These are phyloP conservation scores for Straminergon stramineum DNA, from an alignment of 225 moss, liverwort and hornwort genomes.

Conservation along the genomic window DNA sequence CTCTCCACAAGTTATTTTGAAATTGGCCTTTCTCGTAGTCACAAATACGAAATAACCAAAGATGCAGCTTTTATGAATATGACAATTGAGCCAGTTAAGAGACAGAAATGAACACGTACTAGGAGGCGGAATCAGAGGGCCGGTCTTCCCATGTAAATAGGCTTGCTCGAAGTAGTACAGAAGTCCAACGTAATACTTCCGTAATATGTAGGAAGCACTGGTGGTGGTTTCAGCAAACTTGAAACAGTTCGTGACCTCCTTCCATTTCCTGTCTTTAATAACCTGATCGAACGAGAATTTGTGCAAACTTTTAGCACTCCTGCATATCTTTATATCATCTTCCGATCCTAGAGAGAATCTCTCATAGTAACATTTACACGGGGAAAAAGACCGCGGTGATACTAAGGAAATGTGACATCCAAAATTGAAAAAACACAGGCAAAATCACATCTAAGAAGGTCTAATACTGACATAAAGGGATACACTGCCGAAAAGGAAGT, in stretches of 20 bases:
- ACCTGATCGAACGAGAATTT: slow-evolving; percentile 42
- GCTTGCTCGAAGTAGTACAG: slow-evolving; percentile 86
- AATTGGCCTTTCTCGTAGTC: not conserved
- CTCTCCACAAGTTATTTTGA: not conserved
- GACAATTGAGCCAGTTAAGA: not conserved
- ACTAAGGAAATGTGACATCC: not conserved
- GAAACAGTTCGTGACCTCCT: slow-evolving; percentile 71
- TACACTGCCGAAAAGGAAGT: not conserved
- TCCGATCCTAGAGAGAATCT: not conserved
- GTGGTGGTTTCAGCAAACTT: slow-evolving; percentile 63
- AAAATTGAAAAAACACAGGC: not conserved
- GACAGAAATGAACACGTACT: slow-evolving; percentile 28
- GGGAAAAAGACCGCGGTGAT: not conserved
- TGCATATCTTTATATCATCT: not conserved
- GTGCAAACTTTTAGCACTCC: not conserved
- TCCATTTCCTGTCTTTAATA: slow-evolving; percentile 95
- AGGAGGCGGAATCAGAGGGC: slow-evolving; percentile 59
- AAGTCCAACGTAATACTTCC: slow-evolving; percentile 75
- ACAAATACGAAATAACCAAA: not conserved
- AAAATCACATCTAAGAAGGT: not conserved
- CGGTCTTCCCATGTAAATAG: slow-evolving; percentile 63
- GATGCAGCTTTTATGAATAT: not conserved
- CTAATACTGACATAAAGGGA: not conserved
- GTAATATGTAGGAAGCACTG: slow-evolving; percentile 85
- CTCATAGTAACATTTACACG: not conserved